Conservation (phyloP, 2,329 filamentous ascomycete species). For the Trichophyton mentagrophytes region DNA sequence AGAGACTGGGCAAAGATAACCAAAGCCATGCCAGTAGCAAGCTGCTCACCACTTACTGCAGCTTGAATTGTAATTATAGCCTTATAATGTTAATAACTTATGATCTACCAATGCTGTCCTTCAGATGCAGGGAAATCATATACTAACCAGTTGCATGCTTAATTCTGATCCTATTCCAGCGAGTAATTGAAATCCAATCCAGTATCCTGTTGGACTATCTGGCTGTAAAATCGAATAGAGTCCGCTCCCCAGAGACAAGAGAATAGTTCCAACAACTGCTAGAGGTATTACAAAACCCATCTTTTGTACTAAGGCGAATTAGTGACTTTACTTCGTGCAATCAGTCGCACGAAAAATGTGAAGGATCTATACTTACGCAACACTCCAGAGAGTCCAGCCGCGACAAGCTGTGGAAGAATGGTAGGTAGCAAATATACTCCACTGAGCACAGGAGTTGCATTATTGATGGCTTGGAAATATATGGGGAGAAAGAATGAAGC, state of each 20-base stretch:
- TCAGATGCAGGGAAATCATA: background rate
- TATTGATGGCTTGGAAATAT: slow-evolving; percentile 32
- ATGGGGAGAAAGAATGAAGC: slow-evolving; percentile 24
- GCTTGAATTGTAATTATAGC: background rate
- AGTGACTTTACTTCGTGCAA: background rate
- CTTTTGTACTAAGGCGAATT: background rate
- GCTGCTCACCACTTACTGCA: background rate
- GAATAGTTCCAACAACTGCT: slow-evolving; percentile 17
- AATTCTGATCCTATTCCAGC: slow-evolving; percentile 15
- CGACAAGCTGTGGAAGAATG: slow-evolving; percentile 18
- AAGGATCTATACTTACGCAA: slow-evolving; percentile 2
- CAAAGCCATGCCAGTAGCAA: slow-evolving; percentile 18
- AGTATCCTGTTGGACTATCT: slow-evolving; percentile 14
- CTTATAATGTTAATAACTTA: background rate
- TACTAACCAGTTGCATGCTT: slow-evolving; percentile 18
- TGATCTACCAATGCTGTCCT: background rate
- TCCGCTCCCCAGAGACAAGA: slow-evolving; percentile 22
- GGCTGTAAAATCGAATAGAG: slow-evolving; percentile 22
- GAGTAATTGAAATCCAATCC: slow-evolving; percentile 23
- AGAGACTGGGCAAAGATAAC: slow-evolving; percentile 15
- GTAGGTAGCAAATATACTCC: slow-evolving; percentile 29
- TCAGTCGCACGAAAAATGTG: too few relatives aligned
- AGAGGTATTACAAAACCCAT: slow-evolving; percentile 15
- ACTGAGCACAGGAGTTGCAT: slow-evolving; percentile 26
- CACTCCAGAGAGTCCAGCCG: slow-evolving; percentile 13